These are phyloP conservation scores for Sporisorium graminicola DNA, from an alignment of 1,284 basidiomycete species.

Conservation along the genomic window DNA sequence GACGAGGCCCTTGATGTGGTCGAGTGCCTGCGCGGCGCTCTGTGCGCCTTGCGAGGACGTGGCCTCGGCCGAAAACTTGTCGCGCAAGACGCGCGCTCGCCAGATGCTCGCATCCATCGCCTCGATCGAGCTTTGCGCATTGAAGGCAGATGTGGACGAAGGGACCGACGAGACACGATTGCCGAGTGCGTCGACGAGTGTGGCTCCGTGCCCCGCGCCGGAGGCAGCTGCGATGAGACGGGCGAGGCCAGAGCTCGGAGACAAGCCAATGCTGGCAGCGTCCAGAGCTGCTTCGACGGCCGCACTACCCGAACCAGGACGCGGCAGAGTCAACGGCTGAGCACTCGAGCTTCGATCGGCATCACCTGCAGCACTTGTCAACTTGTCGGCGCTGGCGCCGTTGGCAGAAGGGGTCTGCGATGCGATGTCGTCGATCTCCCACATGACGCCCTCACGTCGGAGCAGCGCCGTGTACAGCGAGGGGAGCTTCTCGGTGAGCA, in stretches of 20 bases:
- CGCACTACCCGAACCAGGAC: slow-evolving; percentile 11
- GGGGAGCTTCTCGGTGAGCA: slow-evolving; percentile 62
- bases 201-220: slow-evolving; percentile 20
- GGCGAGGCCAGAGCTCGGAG: slow-evolving; percentile 32
- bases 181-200: slow-evolving; percentile 21
- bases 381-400: slow-evolving; percentile 81
- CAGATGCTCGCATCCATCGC: slow-evolving; percentile 63
- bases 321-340: slow-evolving; percentile 27
- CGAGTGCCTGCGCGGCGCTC: slow-evolving; percentile 56
- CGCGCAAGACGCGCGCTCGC: slow-evolving; percentile 59
- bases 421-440: slow-evolving; percentile 66
- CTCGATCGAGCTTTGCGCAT: slow-evolving; percentile 41
- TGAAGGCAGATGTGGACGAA: slow-evolving; percentile 22
- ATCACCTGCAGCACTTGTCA: slow-evolving; percentile 78
- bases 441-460: slow-evolving; percentile 65
- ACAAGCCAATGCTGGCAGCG: slow-evolving; percentile 17
- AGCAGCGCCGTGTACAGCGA: slow-evolving; percentile 59
- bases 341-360: slow-evolving; percentile 72
- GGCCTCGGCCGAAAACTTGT: slow-evolving; percentile 51
- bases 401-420: slow-evolving; percentile 71
- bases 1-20: slow-evolving; percentile 57
- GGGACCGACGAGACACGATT: slow-evolving; percentile 24
- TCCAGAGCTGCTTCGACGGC: slow-evolving; percentile 16
- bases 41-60: slow-evolving; percentile 52
- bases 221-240: slow-evolving; percentile 43